These are phyloP conservation scores for Beauveria sp. DNA, from an alignment of 2,329 filamentous ascomycete genomes.

Conservation along the genomic window DNA sequence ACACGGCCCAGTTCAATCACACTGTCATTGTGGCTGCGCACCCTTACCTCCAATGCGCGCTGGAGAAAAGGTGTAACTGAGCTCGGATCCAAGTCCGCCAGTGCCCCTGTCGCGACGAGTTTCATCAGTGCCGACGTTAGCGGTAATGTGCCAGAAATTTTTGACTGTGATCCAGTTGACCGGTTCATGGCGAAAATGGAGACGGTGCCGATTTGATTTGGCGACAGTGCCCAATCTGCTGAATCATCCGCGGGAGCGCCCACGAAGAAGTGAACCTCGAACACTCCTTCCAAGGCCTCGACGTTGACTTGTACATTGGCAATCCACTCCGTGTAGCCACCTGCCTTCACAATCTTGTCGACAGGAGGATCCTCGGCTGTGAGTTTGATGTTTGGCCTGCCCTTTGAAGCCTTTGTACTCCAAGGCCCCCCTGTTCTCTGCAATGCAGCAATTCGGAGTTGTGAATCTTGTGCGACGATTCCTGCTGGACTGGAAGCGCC, in stretches of 20 bases:
- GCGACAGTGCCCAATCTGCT: constrained; percentile 41
- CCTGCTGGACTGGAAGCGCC: constrained; percentile 24
- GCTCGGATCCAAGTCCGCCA: constrained; percentile 30
- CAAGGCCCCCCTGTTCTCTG: constrained; percentile 14
- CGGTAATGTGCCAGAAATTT: constrained; percentile 43
- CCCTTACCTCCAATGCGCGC: constrained; percentile 27
- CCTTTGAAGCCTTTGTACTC: constrained; percentile 6
- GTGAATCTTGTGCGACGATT: constrained; percentile 4
- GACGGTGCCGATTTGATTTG: constrained; percentile 54
- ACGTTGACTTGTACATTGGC: constrained; percentile 58
- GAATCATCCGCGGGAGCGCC: constrained; percentile 42
- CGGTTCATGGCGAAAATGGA: constrained; percentile 43
- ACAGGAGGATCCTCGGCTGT: constrained; percentile 18
- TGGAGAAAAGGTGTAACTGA: constrained; percentile 35
- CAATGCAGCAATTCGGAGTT: background rate
- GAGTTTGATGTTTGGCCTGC: constrained; percentile 20
- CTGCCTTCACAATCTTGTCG: constrained; percentile 28
- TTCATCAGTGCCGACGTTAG: constrained; percentile 42
- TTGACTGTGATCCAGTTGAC: constrained; percentile 24
- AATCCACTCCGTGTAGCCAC: constrained; percentile 55
- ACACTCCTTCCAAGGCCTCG: constrained; percentile 52
- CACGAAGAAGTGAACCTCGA: constrained; percentile 59
- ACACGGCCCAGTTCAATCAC: constrained; percentile 20
- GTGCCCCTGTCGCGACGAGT: constrained; percentile 28
- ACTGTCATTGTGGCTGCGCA: constrained; percentile 20